Conservation (phyloP, 805 yeast species). For the Candida vaughaniae region DNA sequence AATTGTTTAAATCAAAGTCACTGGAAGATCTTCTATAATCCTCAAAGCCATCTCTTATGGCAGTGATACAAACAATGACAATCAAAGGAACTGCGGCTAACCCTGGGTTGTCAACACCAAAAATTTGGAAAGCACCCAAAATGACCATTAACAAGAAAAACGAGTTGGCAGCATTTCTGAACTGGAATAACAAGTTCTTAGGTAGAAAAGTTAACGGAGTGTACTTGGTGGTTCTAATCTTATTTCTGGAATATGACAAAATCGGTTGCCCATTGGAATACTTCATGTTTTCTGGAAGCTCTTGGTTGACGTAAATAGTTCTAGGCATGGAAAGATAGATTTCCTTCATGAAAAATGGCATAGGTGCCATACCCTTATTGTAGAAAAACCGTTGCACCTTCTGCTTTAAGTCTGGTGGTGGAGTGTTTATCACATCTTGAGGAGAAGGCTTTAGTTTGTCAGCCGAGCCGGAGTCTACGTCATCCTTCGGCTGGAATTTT, state of each 20-base stretch:
- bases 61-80: constrained; percentile 74
- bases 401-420: constrained; percentile 23
- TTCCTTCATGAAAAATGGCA: constrained; percentile 36
- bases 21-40: constrained; percentile 65
- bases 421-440: constrained; percentile 10
- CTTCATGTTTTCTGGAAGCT: constrained; percentile 43
- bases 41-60: constrained; percentile 74
- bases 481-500: background rate
- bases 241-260: constrained; percentile 49
- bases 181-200: constrained; percentile 53
- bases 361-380: constrained; percentile 21
- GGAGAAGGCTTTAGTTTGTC: background rate
- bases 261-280: constrained; percentile 33
- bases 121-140: constrained; percentile 60
- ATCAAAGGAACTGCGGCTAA: constrained; percentile 78
- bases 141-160: constrained; percentile 56
- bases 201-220: constrained; percentile 60
- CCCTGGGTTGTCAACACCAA: constrained; percentile 73
- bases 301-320: constrained; percentile 48
- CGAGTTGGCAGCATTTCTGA: constrained; percentile 58
- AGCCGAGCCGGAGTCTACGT: background rate
- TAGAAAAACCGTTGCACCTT: constrained; percentile 19
- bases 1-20: constrained; percentile 68
- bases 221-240: constrained; percentile 62
- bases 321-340: constrained; percentile 42